Evolutionary conservation across 257 asterid species (phyloP), one percentile per base, ranked within the genome.

Genomic region (Knoxia roxburghii): DNA sequence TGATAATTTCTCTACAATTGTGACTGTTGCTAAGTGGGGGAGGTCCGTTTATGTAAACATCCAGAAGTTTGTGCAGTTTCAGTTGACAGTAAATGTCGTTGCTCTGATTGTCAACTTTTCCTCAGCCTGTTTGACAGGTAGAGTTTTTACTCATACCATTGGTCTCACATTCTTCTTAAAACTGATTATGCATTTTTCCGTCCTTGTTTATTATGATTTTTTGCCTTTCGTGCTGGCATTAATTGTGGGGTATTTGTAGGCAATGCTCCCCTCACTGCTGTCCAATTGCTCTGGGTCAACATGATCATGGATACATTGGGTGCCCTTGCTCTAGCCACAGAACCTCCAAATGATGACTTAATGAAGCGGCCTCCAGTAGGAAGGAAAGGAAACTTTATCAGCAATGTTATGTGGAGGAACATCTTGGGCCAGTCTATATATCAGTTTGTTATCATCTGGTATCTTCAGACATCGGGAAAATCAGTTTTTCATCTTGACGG

Each of bases 281-380:
- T 90, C 76, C 98, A 93, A 83, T 94, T 90, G 72, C 83, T 93
- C 49, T 93, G 98, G 97, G 97, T 93, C 41, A 93, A 93, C 86
- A 90, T 93, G 96, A 93, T 93, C 58, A 93, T 93, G 98, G 98
- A 93, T 65, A 93, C 99, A 41, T 83, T 93, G 24, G 99, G 99
- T 72, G 99, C 99, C 41, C 97, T 93, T 76, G 99, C 98, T 40
- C 84, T 93, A 8, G 98, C 99, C 64, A 93, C 97, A 13, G 99
- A 93, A 69, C 99, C 99, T 74, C 99, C 97, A 21, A 88, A 81
- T 40, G 73, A 79, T 30, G 96, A 87, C 69, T 79, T 93, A 67
- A 93, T 93, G 97, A 80, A 73, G 83, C 82, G 88, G 59, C 3
- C 74, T 11, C 99, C 99, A 0, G 97, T 93, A 48, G 97, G 99